Evolutionary conservation across 495 filamentous ascomycete genomes (phyloP), one percentile per base, ranked within the genome.

Genomic region (Podospora didyma): DNA sequence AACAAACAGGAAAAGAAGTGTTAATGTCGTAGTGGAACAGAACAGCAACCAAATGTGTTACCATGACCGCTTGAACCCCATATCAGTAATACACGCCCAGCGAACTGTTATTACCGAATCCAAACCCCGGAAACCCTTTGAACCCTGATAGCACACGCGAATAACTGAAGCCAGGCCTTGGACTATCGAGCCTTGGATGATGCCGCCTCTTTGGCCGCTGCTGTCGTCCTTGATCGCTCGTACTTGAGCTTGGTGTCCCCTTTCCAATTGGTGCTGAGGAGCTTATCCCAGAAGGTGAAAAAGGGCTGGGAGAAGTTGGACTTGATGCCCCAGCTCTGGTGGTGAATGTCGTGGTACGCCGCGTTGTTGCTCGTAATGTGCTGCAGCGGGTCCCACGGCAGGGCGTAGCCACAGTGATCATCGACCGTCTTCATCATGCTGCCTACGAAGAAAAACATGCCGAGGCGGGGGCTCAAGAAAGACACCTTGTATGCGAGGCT

Each of bases 301-400:
- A 90, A 92, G 0, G 89, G 89, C 67, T 94, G 89, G 0, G 86
- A 87, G 58, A 79, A 84, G 71, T 82, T 76, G 58, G 84, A 81
- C 81, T 94, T 97, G 77, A 98, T 96, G 47, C 94, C 94, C 94
- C 93, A 98, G 75, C 89, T 96, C 75, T 98, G 94, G 73, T 98
- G 94, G 70, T 98, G 94, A 51, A 98, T 89, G 69, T 98, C 94
- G 70, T 98, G 94, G 72, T 96, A 98, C 20, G 83, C 86, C 19
- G 94, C 89, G 62, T 97, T 96, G 76, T 98, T 96, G 65, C 88
- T 86, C 35, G 89, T 95, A 28, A 96, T 74, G 65, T 85, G 86
- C 77, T 97, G 92, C 58, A 97, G 77, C 19, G 94, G 94, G 70
- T 98, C 93, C 84, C 87, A 97, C 6, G 94, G 94, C 49, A 98